Base-by-base conservation (phyloP, 31 red algal species). In the Bonnemaisonia californica region DNA sequence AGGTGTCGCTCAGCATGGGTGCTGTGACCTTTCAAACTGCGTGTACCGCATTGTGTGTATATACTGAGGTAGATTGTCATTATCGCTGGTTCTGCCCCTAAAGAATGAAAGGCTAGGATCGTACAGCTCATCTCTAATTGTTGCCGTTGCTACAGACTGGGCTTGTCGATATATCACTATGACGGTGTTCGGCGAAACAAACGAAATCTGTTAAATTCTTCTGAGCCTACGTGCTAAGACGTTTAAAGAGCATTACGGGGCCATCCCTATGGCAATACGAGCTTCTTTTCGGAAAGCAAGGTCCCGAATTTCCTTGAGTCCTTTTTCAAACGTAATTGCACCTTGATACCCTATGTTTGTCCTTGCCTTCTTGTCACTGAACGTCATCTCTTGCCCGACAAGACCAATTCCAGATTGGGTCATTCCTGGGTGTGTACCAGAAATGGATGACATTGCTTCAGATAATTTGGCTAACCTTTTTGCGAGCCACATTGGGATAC, bases 341-440 rank as follows among this genome's bases (percentile, higher is more conserved):
- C 71, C 71, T 32, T 40, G 30, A 58, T 85, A 85, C 22, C 81
- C 81, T 35, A 85, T 54, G 18, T 75, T 37, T 29, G 12, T 2
- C 34, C 81, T 56, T 24, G 81, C 81, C 26, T 76, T 74, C 48
- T 27, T 27, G 45, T 85, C 81, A 32, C 57, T 57, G 38, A 85
- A 55, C 22, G 81, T 85, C 69, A 85, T 64, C 42, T 85, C 55
- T 19, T 71, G 69, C 5, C 67, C 69, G 54, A 76, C 55, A 3
- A 85, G 31, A 36, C 68, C 58, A 45, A 85, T 60, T 31, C 81
- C 57, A 33, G 70, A 31, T 42, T 54, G 57, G 5, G 81, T 75
- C 21, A 85, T 62, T 42, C 37, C 26, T 23, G 76, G 68, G 8
- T 35, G 41, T 28, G 13, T 42, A 38, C 76, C 69, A n/a, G 33